Evolutionary conservation across 768 basidiomycete genomes (phyloP), one percentile per base, ranked within the genome.

Genomic region (Trametes maxima): DNA sequence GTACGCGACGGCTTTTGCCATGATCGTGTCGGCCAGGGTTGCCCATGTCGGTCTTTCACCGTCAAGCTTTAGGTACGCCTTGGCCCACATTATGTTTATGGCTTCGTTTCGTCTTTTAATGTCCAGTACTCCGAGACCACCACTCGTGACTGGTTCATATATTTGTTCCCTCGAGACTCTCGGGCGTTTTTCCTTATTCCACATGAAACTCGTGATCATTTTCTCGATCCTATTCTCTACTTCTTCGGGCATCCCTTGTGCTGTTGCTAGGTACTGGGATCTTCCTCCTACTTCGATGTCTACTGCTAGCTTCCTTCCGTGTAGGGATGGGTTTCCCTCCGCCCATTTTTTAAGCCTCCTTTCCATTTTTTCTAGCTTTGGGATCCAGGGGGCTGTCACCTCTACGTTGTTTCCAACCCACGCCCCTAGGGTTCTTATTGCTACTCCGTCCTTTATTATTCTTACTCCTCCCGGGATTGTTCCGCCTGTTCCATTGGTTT

Each of bases 221-320:
- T 14, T 19, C 11, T 3, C 22, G n/a, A 64, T 52, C 7, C 6
- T 16, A 3, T 28, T 22, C 46, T 44, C 21, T 6, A 56, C 53
- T 4, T 2, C 16, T n/a, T 21, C n/a, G 5, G 70, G 69, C 67
- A 70, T 70, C 3, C 63, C 66, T 40, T 72, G 64, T 4, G 63
- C 69, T 14, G 50, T 63, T 0, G 67, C 54, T 13, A 37, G 46
- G 17, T 25, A 47, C 24, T 47, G 46, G 46, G 46, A 25, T 3
- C 43, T 17, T 10, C 43, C 10, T 16, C 43, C 43, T 21, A 44
- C 43, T 10, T 44, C 43, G 16, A 48, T 25, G 1, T 35, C 46
- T 2, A 60, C 67, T 0, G 69, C 40, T 0, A 67, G 60, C 16
- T 45, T 40, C n/a, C 45, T 35, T 1, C 53, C 53, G 6, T 43